phyloP scores from a whole-genome alignment of 371 early-diverging fungal genomes.

The Phascolomyces articulosus region DNA sequence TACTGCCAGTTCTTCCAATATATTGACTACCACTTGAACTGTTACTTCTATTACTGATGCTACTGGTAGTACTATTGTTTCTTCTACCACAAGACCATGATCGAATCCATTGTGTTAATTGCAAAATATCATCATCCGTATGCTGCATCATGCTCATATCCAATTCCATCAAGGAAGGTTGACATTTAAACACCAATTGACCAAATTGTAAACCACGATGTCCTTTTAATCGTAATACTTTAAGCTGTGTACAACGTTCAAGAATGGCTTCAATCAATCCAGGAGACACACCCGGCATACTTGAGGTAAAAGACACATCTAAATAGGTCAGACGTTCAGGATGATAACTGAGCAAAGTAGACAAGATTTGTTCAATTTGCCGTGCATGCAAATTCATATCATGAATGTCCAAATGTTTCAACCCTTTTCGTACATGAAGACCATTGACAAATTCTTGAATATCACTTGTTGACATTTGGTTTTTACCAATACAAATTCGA shows the following conservation, averaged over 20 bases:
- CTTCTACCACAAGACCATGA: background rate
- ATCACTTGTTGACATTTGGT: slow-evolving; percentile 28
- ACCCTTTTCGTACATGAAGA: slow-evolving; percentile 25
- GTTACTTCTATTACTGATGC: background rate
- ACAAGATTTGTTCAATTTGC: slow-evolving; percentile 33
- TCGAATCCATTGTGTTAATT: slow-evolving; percentile 1
- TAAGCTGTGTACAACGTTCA: slow-evolving; percentile 22
- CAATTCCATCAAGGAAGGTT: background rate
- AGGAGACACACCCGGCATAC: slow-evolving; percentile 13
- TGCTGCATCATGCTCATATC: background rate
- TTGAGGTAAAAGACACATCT: slow-evolving; percentile 17
- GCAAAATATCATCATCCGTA: background rate
- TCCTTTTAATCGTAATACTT: slow-evolving; percentile 13
- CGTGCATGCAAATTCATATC: slow-evolving; percentile 26
- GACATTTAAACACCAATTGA: background rate
- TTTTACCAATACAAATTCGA: slow-evolving; percentile 31
- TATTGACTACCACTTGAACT: background rate
- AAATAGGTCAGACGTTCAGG: slow-evolving; percentile 22
- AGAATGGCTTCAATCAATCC: slow-evolving; percentile 26
- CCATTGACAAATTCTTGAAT: slow-evolving; percentile 28
- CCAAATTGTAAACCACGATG: background rate
- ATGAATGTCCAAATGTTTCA: slow-evolving; percentile 33
- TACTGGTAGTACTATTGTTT: too few relatives aligned
- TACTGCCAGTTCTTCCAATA: too few relatives aligned
- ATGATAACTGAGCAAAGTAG: slow-evolving; percentile 15